These are phyloP conservation scores for Penicillium sp. DNA, from an alignment of 2,329 filamentous ascomycete species.

Conservation along the genomic window DNA sequence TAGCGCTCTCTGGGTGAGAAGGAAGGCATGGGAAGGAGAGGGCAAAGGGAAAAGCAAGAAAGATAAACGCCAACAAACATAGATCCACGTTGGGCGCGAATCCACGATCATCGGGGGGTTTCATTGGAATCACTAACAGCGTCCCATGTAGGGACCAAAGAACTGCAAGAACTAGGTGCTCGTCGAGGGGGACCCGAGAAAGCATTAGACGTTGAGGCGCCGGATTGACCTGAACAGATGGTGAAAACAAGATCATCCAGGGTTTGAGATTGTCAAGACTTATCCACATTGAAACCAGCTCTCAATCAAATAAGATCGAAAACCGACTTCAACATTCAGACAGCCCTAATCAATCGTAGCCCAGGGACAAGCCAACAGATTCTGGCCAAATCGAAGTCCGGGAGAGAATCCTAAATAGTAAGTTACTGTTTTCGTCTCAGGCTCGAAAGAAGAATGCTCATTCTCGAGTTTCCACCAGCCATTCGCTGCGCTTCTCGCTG, in stretches of 20 bases:
- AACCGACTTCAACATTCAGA: not conserved
- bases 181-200: not conserved
- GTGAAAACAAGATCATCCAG: not conserved
- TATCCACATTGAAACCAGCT: not conserved
- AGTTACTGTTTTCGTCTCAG: conserved; percentile 1
- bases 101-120: conserved; percentile 12
- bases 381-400: not conserved
- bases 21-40: conserved; percentile 18
- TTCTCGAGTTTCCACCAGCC: not conserved
- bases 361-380: not conserved
- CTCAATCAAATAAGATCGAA: not conserved
- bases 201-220: not conserved
- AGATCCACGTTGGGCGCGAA: conserved; percentile 8
- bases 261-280: not conserved
- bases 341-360: not conserved
- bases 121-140: conserved; percentile 11
- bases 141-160: not conserved
- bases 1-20: conserved; percentile 42
- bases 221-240: not conserved
- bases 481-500: not conserved
- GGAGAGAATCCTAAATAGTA: conserved; percentile 6
- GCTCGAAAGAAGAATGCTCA: not conserved
- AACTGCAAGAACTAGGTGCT: conserved; percentile 6
- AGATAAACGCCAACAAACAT: conserved; percentile 15
- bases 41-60: conserved; percentile 20